Percentiles rank a stretch among this genome's conserved stretches.
Conservation (phyloP, 176 grass and related monocot genomes). For the Eragrostis curvula region DNA sequence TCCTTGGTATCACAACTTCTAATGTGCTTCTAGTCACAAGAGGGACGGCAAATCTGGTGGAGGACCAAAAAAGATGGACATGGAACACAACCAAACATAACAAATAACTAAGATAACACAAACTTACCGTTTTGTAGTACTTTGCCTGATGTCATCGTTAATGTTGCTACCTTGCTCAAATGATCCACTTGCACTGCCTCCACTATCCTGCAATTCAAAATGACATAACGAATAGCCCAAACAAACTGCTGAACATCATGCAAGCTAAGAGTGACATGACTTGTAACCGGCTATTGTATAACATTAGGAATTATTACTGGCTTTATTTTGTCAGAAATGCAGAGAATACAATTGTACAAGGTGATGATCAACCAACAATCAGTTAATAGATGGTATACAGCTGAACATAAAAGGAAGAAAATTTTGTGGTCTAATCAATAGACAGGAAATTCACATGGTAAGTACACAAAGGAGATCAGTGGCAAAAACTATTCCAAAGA, state of each 20-base stretch:
- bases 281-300: not conserved
- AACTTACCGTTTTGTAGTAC: conserved; percentile 66
- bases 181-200: conserved; percentile 78
- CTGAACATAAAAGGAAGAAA: not conserved
- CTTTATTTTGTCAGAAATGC: conserved; percentile 17
- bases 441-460: not conserved
- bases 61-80: conserved; percentile 39
- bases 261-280: conserved; percentile 29
- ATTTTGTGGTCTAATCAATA: not conserved
- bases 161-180: conserved; percentile 88
- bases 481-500: not conserved
- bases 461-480: not conserved
- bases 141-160: conserved; percentile 86
- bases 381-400: not conserved
- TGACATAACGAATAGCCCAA: conserved; percentile 3
- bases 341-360: not conserved
- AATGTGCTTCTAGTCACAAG: conserved; percentile 90
- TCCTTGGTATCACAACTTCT: conserved; percentile 88
- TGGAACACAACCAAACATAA: conserved; percentile 30
- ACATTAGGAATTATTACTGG: not conserved
- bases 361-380: not conserved
- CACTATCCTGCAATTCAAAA: conserved; percentile 69
- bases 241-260: not conserved
- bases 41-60: conserved; percentile 71
- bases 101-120: conserved; percentile 8